These are phyloP conservation scores for Chrysoporthe puriensis DNA, from an alignment of 2,329 filamentous ascomycete species.

Conservation along the genomic window DNA sequence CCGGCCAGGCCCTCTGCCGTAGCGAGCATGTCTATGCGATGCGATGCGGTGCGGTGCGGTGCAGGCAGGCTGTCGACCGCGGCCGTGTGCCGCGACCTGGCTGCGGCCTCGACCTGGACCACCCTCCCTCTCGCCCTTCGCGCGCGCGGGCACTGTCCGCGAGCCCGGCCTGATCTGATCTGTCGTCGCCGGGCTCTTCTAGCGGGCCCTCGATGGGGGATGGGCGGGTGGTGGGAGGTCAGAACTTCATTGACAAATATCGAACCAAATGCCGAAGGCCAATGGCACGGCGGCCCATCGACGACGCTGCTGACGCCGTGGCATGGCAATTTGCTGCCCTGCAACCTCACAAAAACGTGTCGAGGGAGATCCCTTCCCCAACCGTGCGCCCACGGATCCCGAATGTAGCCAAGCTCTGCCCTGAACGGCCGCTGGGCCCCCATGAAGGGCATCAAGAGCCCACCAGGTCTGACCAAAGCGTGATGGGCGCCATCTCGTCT, in stretches of 20 bases:
- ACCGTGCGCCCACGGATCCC: background rate
- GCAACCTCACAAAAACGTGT: background rate
- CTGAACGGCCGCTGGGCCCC: background rate
- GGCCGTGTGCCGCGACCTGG: no score
- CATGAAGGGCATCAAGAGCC: background rate
- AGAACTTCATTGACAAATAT: background rate
- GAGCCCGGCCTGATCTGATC: no score
- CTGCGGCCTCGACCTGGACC: no score
- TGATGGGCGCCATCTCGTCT: no score
- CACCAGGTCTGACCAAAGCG: background rate
- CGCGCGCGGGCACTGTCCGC: no score
- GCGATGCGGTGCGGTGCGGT: no score
- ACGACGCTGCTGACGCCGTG: background rate
- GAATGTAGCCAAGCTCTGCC: conserved; percentile 4
- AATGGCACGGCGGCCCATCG: background rate
- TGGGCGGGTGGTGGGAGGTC: background rate
- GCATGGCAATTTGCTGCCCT: background rate
- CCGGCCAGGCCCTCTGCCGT: no score
- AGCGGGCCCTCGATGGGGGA: no score
- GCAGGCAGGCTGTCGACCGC: background rate
- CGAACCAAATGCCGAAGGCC: conserved; percentile 14
- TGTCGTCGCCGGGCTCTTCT: background rate
- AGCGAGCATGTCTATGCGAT: no score
- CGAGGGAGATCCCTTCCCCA: background rate
- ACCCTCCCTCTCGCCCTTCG: no score